Conservation (phyloP, 306 rosid genomes). For the Elaeagnus macrophylla region DNA sequence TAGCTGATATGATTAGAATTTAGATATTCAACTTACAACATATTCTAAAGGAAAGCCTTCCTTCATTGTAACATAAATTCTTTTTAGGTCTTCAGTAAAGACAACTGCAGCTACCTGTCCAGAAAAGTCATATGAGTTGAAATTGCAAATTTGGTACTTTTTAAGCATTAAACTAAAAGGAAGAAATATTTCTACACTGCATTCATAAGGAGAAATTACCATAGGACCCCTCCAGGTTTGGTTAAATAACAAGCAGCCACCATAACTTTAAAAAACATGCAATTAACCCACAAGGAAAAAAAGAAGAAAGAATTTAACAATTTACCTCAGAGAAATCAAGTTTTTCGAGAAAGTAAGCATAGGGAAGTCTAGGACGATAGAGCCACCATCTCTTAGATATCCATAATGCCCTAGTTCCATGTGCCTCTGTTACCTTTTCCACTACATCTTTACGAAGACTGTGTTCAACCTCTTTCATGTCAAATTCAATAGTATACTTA, state of each 20-base stretch:
- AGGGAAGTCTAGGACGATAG: constrained; percentile 90
- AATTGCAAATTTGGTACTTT: constrained; percentile 9
- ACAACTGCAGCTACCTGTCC: constrained; percentile 90
- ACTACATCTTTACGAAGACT: constrained; percentile 85
- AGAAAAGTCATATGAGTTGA: constrained; percentile 30
- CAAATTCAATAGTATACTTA: constrained; percentile 78
- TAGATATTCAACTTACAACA: constrained; percentile 49
- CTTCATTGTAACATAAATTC: constrained; percentile 83
- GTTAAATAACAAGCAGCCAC: constrained; percentile 1
- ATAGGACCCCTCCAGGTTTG: neutral
- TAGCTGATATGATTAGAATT: constrained; percentile 10
- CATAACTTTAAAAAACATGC: constrained; percentile 3
- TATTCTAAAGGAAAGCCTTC: constrained; percentile 93
- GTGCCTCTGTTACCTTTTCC: constrained; percentile 48
- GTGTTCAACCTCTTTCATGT: constrained; percentile 95
- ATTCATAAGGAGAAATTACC: neutral
- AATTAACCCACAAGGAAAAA: constrained; percentile 6
- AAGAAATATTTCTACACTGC: neutral
- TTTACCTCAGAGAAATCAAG: constrained; percentile 87
- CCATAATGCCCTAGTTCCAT: constrained; percentile 77
- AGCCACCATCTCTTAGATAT: constrained; percentile 96
- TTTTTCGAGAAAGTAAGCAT: constrained; percentile 77
- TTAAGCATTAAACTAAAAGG: constrained; percentile 11
- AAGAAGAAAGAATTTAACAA: constrained; percentile 10
- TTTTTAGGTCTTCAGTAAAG: constrained; percentile 75